Evolutionary conservation across 2,329 filamentous ascomycete species (phyloP).

Genomic region (Ophiostoma fasciatum): DNA sequence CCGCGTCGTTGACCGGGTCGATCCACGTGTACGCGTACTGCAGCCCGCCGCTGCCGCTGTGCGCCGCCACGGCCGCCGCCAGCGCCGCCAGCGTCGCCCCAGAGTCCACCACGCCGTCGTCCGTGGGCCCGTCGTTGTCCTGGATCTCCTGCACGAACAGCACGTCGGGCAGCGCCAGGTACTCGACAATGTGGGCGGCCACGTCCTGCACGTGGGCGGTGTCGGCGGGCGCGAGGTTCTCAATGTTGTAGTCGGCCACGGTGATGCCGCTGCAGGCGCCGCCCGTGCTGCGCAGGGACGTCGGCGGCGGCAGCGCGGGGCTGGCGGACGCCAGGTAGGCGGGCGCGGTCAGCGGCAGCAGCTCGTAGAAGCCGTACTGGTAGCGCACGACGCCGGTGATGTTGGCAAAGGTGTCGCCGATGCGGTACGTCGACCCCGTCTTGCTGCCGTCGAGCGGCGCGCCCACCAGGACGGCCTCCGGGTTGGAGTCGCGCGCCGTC

Average conservation of each 20-base stretch:
- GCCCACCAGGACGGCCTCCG: constrained; percentile 52
- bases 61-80: constrained; percentile 31
- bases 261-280: constrained; percentile 48
- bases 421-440: constrained; percentile 43
- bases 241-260: constrained; percentile 53
- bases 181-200: constrained; percentile 49
- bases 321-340: constrained; percentile 27
- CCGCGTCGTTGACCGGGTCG: constrained; percentile 40
- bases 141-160: constrained; percentile 59
- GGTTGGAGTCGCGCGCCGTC: too few species aligned
- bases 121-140: constrained; percentile 45
- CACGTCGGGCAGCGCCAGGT: constrained; percentile 47
- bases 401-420: constrained; percentile 49
- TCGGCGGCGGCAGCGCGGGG: constrained; percentile 32
- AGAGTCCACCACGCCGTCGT: constrained; percentile 41
- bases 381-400: constrained; percentile 56
- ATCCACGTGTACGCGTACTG: constrained; percentile 46
- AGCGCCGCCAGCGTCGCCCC: constrained; percentile 46
- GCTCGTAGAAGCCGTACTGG: constrained; percentile 52
- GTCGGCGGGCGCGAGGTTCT: constrained; percentile 44
- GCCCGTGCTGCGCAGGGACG: constrained; percentile 36
- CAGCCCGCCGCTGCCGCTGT: constrained; percentile 32
- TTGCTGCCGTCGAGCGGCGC: constrained; percentile 47
- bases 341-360: constrained; percentile 47
- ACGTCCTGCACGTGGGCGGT: constrained; percentile 40